Evolutionary conservation across 2,329 filamentous ascomycete genomes (phyloP), one percentile per base, ranked within the genome.

Genomic region (Colletotrichum cuscutae): DNA sequence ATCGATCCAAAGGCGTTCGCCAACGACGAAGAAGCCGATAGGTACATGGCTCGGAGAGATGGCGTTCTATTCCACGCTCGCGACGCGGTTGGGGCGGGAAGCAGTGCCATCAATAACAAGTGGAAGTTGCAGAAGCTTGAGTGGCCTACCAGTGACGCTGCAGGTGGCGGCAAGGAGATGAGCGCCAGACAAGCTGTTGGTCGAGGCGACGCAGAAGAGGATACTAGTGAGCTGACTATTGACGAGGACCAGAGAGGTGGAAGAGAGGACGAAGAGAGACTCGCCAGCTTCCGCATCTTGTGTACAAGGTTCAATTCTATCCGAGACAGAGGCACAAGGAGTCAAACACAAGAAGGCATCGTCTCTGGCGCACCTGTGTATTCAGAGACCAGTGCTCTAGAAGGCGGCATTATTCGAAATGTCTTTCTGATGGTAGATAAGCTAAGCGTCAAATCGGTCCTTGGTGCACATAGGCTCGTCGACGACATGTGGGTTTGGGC

Each of bases 401-500:
- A 24, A 5, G 49, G 9, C n/a, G 49, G 49, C 3, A 61, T 49
- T 26, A 24, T 46, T 5, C 35, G 15, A 19, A 28, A 30, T 5
- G 58, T 61, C 22, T 61, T 61, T n/a, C 58, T 46, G 24, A 13
- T 49, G 22, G 8, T 22, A 5, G 24, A 49, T 37, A 12, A 1
- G 22, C 28, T 26, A 12, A 61, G 32, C 8, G 54, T 4, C n/a
- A 11, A 30, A 28, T 66, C 54, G 9, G 37, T 53, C 3, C 6
- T 49, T 6, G 15, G 26, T n/a, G 64, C 54, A 22, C 13, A n/a
- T 4, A 28, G 64, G 26, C 26, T 42, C 11, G 54, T 66, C 24
- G 64, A 66, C 54, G 64, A 66, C 24, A 60, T 66, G 64, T 66
- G 64, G 64, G 37, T 53, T n/a, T 66, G 64, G 64, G 64, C 54